Conservation (phyloP, 116 monocot species). For the Trichopus zeylanicus region DNA sequence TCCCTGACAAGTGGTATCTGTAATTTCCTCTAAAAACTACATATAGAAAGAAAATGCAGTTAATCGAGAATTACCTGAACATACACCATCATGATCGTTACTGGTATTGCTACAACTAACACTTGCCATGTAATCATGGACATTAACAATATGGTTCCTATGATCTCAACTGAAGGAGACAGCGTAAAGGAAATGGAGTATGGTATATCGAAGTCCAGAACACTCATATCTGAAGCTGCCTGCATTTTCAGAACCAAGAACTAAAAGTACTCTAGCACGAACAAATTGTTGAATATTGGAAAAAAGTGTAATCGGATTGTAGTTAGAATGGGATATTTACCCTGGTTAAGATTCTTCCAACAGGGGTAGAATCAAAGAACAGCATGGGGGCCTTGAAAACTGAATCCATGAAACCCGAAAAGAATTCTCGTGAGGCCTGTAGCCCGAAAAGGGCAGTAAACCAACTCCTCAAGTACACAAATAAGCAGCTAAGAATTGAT, state of each 20-base stretch:
- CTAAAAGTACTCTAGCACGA: neutral
- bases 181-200: constrained; percentile 43
- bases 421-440: constrained; percentile 66
- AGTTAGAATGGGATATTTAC: constrained; percentile 51
- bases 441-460: constrained; percentile 42
- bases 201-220: constrained; percentile 73
- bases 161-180: constrained; percentile 23
- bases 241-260: constrained; percentile 19
- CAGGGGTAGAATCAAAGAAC: constrained; percentile 87
- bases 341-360: constrained; percentile 82
- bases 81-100: constrained; percentile 23
- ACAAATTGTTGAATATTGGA: constrained; percentile 3
- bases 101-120: constrained; percentile 51
- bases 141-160: constrained; percentile 34
- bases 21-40: constrained; percentile 59
- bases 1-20: no score
- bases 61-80: constrained; percentile 39
- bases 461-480: constrained; percentile 36
- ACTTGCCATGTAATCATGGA: constrained; percentile 75
- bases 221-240: constrained; percentile 79
- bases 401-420: constrained; percentile 66
- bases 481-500: constrained; percentile 52
- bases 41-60: neutral
- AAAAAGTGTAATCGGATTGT: no score
- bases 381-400: constrained; percentile 81